These are phyloP conservation scores for Phytopythium ostracodes DNA, from an alignment of 352 stramenopile genomes.

Conservation along the genomic window DNA sequence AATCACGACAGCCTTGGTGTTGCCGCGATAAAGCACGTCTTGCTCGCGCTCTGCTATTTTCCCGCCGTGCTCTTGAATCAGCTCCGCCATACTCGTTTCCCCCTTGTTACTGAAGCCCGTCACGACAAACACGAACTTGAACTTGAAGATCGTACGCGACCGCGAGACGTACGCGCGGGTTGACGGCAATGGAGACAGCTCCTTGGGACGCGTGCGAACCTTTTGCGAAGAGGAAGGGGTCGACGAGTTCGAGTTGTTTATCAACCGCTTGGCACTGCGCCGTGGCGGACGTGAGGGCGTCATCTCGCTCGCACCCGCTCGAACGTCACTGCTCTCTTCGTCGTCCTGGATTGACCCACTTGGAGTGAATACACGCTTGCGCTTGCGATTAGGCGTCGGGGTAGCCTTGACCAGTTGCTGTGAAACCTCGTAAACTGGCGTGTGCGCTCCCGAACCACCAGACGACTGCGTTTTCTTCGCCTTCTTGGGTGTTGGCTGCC, in stretches of 20 bases:
- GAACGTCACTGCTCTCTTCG: not conserved
- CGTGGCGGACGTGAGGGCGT: conserved; percentile 18
- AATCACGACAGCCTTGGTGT: conserved; percentile 63
- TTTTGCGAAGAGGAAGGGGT: conserved; percentile 39
- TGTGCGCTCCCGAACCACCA: not conserved
- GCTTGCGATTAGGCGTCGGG: conserved; percentile 13
- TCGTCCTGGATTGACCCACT: not conserved
- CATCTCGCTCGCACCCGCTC: conserved; percentile 4
- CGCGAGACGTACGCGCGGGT: conserved; percentile 43
- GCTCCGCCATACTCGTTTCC: conserved; percentile 38
- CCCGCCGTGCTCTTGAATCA: conserved; percentile 67
- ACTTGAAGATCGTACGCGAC: conserved; percentile 60
- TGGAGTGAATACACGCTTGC: conserved; percentile 15
- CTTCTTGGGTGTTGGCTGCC: conserved; percentile 3
- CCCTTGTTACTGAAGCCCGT: conserved; percentile 60
- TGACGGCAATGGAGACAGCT: conserved; percentile 44
- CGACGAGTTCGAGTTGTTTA: conserved; percentile 8
- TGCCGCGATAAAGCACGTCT: conserved; percentile 43
- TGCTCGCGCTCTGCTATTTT: conserved; percentile 45
- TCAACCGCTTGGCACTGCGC: conserved; percentile 14
- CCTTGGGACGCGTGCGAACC: conserved; percentile 42
- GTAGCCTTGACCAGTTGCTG: conserved; percentile 9
- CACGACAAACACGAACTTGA: conserved; percentile 74
- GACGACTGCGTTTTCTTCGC: not conserved
- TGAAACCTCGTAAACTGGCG: not conserved